Evolutionary conservation across 2,329 filamentous ascomycete genomes (phyloP).

Genomic region (Diaporthe aspalathi): DNA sequence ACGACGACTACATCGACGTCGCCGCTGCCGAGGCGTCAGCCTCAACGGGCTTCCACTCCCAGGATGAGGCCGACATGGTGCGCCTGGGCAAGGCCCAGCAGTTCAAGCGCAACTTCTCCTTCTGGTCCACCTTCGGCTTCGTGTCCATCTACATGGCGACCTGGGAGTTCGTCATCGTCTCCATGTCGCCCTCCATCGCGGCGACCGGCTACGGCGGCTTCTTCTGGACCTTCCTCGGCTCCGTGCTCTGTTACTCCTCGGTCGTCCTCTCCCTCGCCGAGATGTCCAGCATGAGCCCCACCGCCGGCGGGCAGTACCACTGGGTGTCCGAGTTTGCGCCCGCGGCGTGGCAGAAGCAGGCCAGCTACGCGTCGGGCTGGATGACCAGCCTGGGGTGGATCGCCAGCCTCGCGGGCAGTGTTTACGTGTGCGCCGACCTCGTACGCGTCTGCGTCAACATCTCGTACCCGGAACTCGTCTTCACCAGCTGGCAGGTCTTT

Average conservation of each 20-base stretch:
- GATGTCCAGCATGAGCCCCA: slow-evolving; percentile 37
- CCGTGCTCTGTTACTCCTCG: slow-evolving; percentile 40
- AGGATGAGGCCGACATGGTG: slow-evolving; percentile 36
- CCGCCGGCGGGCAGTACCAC: slow-evolving; percentile 38
- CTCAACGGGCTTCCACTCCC: not conserved
- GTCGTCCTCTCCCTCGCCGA: slow-evolving; percentile 39
- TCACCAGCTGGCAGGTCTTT: slow-evolving; percentile 35
- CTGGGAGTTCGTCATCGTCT: slow-evolving; percentile 43
- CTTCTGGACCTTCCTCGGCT: slow-evolving; percentile 43
- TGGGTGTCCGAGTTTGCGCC: slow-evolving; percentile 39
- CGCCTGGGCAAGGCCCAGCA: slow-evolving; percentile 40
- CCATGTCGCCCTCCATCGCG: slow-evolving; percentile 39
- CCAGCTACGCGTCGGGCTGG: slow-evolving; percentile 37
- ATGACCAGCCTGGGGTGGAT: slow-evolving; percentile 38
- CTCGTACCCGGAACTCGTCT: slow-evolving; percentile 15
- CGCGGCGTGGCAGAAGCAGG: slow-evolving; percentile 27
- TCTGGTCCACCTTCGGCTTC: slow-evolving; percentile 42
- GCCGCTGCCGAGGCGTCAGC: slow-evolving; percentile 5
- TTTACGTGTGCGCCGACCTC: slow-evolving; percentile 34
- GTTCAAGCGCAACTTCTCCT: slow-evolving; percentile 41
- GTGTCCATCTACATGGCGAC: slow-evolving; percentile 45
- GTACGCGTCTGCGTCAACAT: slow-evolving; percentile 33
- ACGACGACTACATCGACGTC: not conserved
- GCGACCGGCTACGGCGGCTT: slow-evolving; percentile 42
- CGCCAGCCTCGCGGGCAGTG: slow-evolving; percentile 34